These are phyloP conservation scores for Iberis pinnata DNA, from an alignment of 345 rosid species.

Conservation along the genomic window DNA sequence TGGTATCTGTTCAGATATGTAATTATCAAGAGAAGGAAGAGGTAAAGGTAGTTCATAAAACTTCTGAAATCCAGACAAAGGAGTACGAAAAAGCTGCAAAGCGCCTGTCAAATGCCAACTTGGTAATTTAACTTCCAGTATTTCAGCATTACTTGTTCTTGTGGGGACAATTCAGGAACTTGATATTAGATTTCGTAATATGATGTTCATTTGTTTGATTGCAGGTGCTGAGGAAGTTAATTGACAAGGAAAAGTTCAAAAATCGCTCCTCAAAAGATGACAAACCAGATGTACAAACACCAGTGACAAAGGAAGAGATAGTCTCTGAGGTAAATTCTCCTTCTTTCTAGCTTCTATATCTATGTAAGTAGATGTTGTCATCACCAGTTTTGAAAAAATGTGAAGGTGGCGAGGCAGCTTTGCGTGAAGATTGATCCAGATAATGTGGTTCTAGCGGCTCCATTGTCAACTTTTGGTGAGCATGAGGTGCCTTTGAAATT, in stretches of 20 bases:
- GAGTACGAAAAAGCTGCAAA: slow-evolving; percentile 79
- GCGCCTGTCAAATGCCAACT: slow-evolving; percentile 48
- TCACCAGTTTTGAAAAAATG: too few species aligned
- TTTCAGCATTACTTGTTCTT: slow-evolving; percentile 3
- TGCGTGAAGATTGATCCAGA: slow-evolving; percentile 69
- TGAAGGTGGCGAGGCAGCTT: slow-evolving; percentile 87
- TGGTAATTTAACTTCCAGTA: slow-evolving; percentile 36
- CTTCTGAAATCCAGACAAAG: slow-evolving; percentile 40
- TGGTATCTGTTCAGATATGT: slow-evolving; percentile 43
- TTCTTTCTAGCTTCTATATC: neutral
- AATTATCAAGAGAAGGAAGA: slow-evolving; percentile 65
- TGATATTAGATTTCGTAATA: neutral
- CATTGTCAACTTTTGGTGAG: slow-evolving; percentile 64
- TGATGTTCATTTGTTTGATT: neutral
- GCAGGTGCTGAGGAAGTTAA: slow-evolving; percentile 53
- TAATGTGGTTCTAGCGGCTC: slow-evolving; percentile 50
- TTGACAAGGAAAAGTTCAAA: slow-evolving; percentile 54
- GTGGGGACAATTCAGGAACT: neutral
- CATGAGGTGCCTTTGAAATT: slow-evolving; percentile 66
- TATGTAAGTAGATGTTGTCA: neutral
- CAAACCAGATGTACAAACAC: slow-evolving; percentile 54
- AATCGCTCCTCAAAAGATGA: slow-evolving; percentile 67
- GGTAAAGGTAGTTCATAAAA: slow-evolving; percentile 57
- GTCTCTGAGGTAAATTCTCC: slow-evolving; percentile 52
- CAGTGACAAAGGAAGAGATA: slow-evolving; percentile 68